Evolutionary conservation across 2,329 filamentous ascomycete species (phyloP), one percentile per base, ranked within the genome.

Genomic region (Fusarium liriodendri): DNA sequence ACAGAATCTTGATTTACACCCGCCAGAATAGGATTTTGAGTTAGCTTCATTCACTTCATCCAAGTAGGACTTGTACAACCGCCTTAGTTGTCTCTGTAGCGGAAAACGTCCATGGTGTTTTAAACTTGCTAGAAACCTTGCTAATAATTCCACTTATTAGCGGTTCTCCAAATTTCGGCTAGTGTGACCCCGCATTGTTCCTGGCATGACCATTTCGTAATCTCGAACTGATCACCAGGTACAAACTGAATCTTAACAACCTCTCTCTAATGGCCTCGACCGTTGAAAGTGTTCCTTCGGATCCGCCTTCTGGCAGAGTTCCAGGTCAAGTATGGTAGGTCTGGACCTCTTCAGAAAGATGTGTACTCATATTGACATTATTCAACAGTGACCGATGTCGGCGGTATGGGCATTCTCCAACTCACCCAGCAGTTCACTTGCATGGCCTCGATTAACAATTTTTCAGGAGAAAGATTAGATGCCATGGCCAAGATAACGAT

Each of bases 401-500:
- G 35, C 67, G 70, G 70, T 72, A 42, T 27, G 63, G 59, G 3
- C 4, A 25, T 20, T 37, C 22, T 42, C 29, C 16, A 58, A 40
- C 7, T 8, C 18, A 2, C 14, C 8, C n/a, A 10, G 18, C n/a
- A 14, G 9, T 45, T 32, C 20, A 63, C 22, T 16, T 32, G 13
- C 9, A 32, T 38, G 13, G 5, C 7, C 13, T 27, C 5, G 16
- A 50, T 42, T 62, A 37, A 62, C 42, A 2, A 25, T 18, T 37
- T 7, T 9, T 52, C 7, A 71, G 69, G 5, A 71, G 69, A 16
- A 72, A 72, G 20, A 72, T 72, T 6, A 61, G 68, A 42, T 72
- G 70, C 4, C 40, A 68, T 27, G 70, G 70, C 2, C 33, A 65
- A 20, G 61, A 71, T 1, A 37, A 67, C 13, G 61, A 71, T 35